These are phyloP conservation scores for Staphylotrichum tortipilum DNA, from an alignment of 495 filamentous ascomycete genomes.

Conservation along the genomic window DNA sequence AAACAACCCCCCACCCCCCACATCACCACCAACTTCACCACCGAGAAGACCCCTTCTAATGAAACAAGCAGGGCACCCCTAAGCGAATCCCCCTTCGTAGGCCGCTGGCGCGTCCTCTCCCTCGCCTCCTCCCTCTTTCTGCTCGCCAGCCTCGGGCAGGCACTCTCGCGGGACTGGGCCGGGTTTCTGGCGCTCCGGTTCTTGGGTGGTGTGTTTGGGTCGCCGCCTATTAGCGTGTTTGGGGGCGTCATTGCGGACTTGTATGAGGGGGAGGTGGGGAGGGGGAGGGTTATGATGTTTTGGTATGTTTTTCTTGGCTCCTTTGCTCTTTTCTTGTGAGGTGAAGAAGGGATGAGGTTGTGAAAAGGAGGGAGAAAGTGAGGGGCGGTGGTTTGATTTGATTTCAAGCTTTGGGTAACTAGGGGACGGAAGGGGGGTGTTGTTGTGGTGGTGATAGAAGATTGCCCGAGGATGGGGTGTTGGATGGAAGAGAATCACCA, in stretches of 20 bases:
- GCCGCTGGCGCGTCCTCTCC: slow-evolving; percentile 63
- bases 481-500: no score
- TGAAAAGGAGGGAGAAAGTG: no score
- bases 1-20: background rate
- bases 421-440: no score
- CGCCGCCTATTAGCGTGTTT: slow-evolving; percentile 69
- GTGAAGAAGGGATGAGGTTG: no score
- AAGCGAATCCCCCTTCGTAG: slow-evolving; percentile 54
- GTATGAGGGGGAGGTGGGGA: slow-evolving; percentile 29
- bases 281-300: slow-evolving; percentile 25
- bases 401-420: no score
- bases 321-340: background rate
- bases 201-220: slow-evolving; percentile 56
- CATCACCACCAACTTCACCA: background rate
- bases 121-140: slow-evolving; percentile 58
- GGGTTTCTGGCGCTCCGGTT: slow-evolving; percentile 23
- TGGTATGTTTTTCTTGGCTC: slow-evolving; percentile 9
- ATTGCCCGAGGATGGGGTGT: no score
- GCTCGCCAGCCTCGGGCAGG: slow-evolving; percentile 65
- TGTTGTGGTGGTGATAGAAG: no score
- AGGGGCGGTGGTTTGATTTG: no score
- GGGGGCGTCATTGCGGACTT: slow-evolving; percentile 79
- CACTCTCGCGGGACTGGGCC: slow-evolving; percentile 49
- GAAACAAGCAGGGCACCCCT: slow-evolving; percentile 21
- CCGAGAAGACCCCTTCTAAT: background rate